These are phyloP conservation scores for Penicillium paneum DNA, from an alignment of 2,329 filamentous ascomycete species.

Conservation along the genomic window DNA sequence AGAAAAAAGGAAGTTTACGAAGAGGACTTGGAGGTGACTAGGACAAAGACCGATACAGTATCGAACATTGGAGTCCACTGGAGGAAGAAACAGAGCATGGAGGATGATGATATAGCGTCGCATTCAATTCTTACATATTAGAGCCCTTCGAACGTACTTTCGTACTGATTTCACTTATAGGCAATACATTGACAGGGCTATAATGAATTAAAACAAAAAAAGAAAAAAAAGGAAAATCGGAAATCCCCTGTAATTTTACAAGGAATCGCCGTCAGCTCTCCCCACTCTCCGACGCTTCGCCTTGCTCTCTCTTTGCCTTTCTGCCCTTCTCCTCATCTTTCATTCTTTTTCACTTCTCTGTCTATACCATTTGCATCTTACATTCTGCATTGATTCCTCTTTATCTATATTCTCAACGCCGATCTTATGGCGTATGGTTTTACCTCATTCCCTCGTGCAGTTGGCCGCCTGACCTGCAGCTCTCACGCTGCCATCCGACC, in stretches of 20 bases:
- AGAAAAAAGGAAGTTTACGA: neutral
- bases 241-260: conserved; percentile 23
- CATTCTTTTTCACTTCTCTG: neutral
- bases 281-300: conserved; percentile 24
- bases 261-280: conserved; percentile 21
- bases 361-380: neutral
- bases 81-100: too few species aligned
- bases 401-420: conserved; percentile 9
- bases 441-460: conserved; percentile 31
- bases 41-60: neutral
- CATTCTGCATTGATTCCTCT: conserved; percentile 5
- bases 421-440: conserved; percentile 35
- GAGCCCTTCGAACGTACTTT: too few species aligned
- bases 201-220: neutral
- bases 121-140: too few species aligned
- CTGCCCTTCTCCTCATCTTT: conserved; percentile 11
- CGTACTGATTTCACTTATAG: neutral
- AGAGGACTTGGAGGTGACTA: neutral
- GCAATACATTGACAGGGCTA: neutral
- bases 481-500: conserved; percentile 36
- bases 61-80: too few species aligned
- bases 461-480: conserved; percentile 40
- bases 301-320: conserved; percentile 15
- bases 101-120: too few species aligned
- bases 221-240: conserved; percentile 1